phyloP scores from a whole-genome alignment of 1,139 yeast genomes.

The Hansenula anomala region DNA sequence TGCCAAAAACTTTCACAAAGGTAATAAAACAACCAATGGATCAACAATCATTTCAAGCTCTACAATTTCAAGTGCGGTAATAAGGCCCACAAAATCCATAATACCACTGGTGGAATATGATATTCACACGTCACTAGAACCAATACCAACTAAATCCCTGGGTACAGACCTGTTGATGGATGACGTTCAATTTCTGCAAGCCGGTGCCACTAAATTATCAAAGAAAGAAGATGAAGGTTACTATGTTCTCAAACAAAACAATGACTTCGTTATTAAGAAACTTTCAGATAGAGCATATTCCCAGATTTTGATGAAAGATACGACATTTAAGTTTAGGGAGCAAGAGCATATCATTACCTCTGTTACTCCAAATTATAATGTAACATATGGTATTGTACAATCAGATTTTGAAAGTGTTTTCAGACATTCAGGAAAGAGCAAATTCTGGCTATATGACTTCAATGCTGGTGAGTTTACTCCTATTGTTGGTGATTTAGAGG shows the following conservation, averaged over 20 bases:
- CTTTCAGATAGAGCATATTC: constrained; percentile 24
- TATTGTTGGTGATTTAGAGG: constrained; percentile 27
- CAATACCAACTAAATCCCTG: constrained; percentile 7
- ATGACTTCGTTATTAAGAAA: constrained; percentile 13
- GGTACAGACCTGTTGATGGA: constrained; percentile 2
- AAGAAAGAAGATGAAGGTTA: constrained; percentile 32
- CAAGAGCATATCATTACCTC: constrained; percentile 16
- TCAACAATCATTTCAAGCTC: no score
- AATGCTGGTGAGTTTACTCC: constrained; percentile 36
- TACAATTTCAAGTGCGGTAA: background rate
- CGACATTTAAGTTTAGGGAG: constrained; percentile 21
- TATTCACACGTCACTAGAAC: constrained; percentile 10
- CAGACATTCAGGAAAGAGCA: constrained; percentile 70
- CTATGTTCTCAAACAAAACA: constrained; percentile 16
- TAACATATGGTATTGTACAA: constrained; percentile 25
- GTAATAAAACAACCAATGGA: no score
- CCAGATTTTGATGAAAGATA: constrained; percentile 14
- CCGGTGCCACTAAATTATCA: constrained; percentile 15
- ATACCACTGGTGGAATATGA: constrained; percentile 7
- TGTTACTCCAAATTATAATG: constrained; percentile 23
- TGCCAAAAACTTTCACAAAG: background rate
- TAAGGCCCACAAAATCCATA: constrained; percentile 2
- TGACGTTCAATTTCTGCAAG: constrained; percentile 24
- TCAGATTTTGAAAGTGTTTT: constrained; percentile 43
- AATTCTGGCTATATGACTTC: constrained; percentile 60